These are phyloP conservation scores for Telopea speciosissima DNA, from an alignment of 177 flowering plant genomes.

Conservation along the genomic window DNA sequence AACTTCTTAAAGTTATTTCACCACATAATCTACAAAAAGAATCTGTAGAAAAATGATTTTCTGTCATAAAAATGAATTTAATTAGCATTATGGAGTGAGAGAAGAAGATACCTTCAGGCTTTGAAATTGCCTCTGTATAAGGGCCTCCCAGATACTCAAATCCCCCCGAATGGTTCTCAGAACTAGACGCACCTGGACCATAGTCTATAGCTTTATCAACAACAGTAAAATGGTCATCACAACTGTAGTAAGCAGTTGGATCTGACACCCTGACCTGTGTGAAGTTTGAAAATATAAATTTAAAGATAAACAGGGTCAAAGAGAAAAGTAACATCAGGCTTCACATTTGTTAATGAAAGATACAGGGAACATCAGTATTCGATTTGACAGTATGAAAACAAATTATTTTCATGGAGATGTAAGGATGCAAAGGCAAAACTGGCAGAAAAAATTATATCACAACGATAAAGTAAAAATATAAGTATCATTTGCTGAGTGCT, in stretches of 20 bases:
- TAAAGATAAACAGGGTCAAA: too few species aligned
- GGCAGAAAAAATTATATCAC: not conserved
- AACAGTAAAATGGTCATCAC: constrained; percentile 44
- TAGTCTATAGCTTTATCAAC: constrained; percentile 28
- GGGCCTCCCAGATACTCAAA: constrained; percentile 6
- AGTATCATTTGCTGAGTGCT: not conserved
- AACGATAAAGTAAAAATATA: not conserved
- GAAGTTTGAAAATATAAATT: not conserved
- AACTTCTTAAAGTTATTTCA: not conserved
- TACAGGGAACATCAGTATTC: not conserved
- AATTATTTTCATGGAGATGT: not conserved
- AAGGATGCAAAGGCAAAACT: not conserved
- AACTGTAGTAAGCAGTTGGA: constrained; percentile 51
- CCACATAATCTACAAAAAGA: not conserved
- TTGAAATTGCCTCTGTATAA: constrained; percentile 12
- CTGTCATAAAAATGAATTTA: not conserved
- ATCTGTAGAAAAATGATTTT: not conserved
- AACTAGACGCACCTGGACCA: constrained; percentile 23
- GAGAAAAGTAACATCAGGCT: too few species aligned
- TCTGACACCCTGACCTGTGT: constrained; percentile 45
- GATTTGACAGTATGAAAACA: not conserved
- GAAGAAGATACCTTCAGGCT: constrained; percentile 25
- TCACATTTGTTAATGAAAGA: not conserved
- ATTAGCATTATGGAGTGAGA: not conserved
- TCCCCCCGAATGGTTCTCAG: constrained; percentile 15